Percentiles rank a stretch among this genome's conserved stretches.
These are phyloP conservation scores for Canavalia ensiformis DNA, from an alignment of 306 rosid genomes.

Conservation along the genomic window DNA sequence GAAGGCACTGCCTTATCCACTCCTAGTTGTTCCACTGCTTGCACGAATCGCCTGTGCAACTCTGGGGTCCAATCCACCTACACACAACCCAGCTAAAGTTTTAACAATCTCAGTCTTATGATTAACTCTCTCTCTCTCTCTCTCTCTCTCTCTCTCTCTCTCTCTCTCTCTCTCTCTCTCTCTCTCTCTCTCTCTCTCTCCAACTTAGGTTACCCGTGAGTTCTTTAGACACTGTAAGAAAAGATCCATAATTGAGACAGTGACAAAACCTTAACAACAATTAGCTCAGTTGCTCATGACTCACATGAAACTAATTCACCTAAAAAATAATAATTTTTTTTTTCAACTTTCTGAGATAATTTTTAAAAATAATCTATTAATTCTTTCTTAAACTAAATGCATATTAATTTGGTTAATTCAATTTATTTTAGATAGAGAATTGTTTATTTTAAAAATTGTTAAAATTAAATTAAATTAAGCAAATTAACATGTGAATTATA, in stretches of 20 bases:
- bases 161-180: background rate
- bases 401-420: no score
- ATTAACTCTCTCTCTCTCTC: background rate
- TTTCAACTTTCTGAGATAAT: no score
- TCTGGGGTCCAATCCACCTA: conserved; percentile 99
- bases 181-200: background rate
- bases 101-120: background rate
- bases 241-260: conserved; percentile 42
- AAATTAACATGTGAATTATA: background rate
- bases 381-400: no score
- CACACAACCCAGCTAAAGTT: conserved; percentile 32
- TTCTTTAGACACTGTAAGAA: conserved; percentile 23
- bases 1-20: conserved; percentile 98
- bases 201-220: conserved; percentile 56
- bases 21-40: conserved; percentile 97
- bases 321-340: background rate
- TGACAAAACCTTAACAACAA: conserved; percentile 40
- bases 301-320: background rate
- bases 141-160: background rate
- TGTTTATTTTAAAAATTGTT: no score
- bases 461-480: no score
- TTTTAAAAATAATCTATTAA: no score
- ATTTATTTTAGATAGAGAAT: no score
- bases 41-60: conserved; percentile 85
- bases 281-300: conserved; percentile 32